These are phyloP conservation scores for Neofusicoccum cordaticola DNA, from an alignment of 2,329 filamentous ascomycete species.

Conservation along the genomic window DNA sequence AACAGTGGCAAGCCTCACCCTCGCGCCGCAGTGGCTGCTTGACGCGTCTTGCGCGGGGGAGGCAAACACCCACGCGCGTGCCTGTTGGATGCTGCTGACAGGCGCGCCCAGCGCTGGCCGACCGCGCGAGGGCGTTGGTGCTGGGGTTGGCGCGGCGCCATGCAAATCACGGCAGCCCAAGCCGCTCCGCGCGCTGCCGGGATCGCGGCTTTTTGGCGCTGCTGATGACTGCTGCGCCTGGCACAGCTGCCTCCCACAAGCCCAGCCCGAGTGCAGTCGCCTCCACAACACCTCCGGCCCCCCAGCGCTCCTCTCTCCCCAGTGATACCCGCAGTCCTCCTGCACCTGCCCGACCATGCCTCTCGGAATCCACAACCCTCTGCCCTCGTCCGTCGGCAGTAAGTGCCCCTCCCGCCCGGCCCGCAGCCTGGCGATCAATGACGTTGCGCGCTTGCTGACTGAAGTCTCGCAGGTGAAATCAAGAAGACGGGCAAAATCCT, in stretches of 20 bases:
- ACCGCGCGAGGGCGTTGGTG: not conserved
- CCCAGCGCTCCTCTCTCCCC: not conserved
- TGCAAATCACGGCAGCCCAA: conserved; percentile 2
- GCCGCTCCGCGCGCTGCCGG: conserved; percentile 10
- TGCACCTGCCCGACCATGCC: conserved; percentile 12
- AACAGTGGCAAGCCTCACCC: not conserved
- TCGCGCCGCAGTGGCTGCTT: not conserved
- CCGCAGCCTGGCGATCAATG: conserved; percentile 22
- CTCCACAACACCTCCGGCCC: not conserved
- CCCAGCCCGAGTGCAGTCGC: not conserved
- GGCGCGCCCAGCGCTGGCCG: not conserved
- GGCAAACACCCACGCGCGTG: not conserved
- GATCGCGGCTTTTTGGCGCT: conserved; percentile 13
- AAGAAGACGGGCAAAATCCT: conserved; percentile 97
- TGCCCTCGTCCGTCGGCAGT: conserved; percentile 54
- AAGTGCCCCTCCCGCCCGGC: conserved; percentile 27
- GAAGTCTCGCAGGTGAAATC: conserved; percentile 72
- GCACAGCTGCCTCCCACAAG: not conserved
- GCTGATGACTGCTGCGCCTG: conserved; percentile 12
- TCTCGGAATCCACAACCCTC: conserved; percentile 52
- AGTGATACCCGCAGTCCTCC: conserved; percentile 6
- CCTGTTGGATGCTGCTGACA: not conserved
- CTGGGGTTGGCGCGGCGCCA: not conserved
- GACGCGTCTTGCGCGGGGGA: not conserved
- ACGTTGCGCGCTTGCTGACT: conserved; percentile 31